Base-by-base conservation (phyloP, 208 protist genomes). In the Wallacemonas sp. region DNA sequence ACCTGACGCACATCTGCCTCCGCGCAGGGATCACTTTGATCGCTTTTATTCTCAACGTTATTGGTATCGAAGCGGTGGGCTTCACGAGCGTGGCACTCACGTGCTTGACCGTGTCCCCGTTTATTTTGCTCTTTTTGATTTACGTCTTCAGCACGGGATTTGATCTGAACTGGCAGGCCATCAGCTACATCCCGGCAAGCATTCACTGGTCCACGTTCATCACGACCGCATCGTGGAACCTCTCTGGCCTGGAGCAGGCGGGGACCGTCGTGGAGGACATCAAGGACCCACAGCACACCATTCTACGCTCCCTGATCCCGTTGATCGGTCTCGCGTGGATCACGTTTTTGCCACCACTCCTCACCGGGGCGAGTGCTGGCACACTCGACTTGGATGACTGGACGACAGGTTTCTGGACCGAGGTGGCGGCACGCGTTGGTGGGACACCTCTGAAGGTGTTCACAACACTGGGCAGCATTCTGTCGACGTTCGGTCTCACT, bases 211-310 rank as follows among this genome's bases (percentile, higher is more conserved):
- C 82, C 19, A 81, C 71, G 11, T 94, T 92, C 58, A 66, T 94
- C 48, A 73, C 85, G 32, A 94, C 88, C 6, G 83, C 81, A 21
- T 94, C 88, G 33, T 94, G 88, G 88, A 91, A 90, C 49, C 72
- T 94, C 5, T 94, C 85, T 30, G 88, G 88, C 0, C 49, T 94
- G 3, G 88, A 94, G 70, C 88, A 94, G 65, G 88, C 81, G 1
- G 84, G 81, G 12, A 68, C 82, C 2, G 80, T 94, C 33, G 74
- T 78, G 41, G 84, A 94, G 72, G 82, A 94, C 11, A 71, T 89
- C 11, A 67, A 80, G 33, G 60, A 86, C 26, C 83, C 88, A 39
- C 82, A 88, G 73, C 56, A 47, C 17, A 89, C 88, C 24, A 84
- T 94, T 29, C 73, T 89, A 26, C 63, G 70, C 4, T 78, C 85